Conservation (phyloP, 257 asterid species). For the Ilex asprella region DNA sequence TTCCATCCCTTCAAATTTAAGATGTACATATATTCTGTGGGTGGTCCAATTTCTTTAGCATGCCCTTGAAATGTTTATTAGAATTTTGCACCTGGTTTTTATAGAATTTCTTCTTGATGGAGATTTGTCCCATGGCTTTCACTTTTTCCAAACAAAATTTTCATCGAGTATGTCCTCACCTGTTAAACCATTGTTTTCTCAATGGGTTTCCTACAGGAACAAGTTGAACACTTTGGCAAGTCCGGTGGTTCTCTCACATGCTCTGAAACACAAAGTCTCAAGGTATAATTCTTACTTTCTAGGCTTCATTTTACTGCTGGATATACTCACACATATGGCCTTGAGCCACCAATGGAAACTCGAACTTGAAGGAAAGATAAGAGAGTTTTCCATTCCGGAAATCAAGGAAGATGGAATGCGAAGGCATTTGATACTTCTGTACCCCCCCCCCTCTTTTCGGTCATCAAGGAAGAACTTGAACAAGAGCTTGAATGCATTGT, state of each 20-base stretch:
- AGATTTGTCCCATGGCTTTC: background rate
- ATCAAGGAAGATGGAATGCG: background rate
- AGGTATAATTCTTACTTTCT: constrained; percentile 5
- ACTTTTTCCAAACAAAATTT: background rate
- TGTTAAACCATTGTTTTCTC: background rate
- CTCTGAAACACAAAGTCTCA: background rate
- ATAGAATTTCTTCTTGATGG: no score
- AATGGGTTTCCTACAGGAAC: constrained; percentile 12
- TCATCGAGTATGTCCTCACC: background rate
- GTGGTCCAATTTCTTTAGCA: no score
- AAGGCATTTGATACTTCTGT: background rate
- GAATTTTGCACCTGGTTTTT: no score
- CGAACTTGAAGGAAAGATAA: background rate
- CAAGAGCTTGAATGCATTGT: background rate
- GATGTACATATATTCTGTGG: no score
- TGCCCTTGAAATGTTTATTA: no score
- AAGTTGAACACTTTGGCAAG: constrained; percentile 9
- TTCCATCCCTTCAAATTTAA: no score
- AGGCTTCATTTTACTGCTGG: background rate
- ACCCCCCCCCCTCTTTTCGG: background rate
- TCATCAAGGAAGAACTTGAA: background rate
- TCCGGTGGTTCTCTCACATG: constrained; percentile 6
- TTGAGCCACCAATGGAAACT: background rate
- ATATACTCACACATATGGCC: background rate
- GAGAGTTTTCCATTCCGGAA: background rate